Evolutionary conservation across 2,329 filamentous ascomycete genomes (phyloP).

Genomic region (Coniochaeta prunicola): DNA sequence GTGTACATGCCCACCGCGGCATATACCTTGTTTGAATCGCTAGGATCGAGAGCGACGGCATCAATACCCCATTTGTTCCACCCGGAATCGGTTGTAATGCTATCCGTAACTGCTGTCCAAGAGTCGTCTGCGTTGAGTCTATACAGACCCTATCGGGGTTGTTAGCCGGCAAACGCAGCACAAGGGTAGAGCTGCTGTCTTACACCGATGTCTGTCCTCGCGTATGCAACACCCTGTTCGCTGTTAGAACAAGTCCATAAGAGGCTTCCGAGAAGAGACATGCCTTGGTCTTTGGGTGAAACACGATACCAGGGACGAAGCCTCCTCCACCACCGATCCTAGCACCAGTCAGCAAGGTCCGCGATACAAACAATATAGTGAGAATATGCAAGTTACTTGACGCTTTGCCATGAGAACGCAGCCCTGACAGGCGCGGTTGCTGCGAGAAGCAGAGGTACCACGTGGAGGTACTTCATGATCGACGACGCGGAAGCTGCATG

Average conservation of each 20-base stretch:
- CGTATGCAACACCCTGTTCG: constrained; percentile 42
- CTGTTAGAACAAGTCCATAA: background rate
- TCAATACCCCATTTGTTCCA: constrained; percentile 53
- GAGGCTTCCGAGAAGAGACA: no score
- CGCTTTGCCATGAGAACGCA: constrained; percentile 21
- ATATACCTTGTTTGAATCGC: constrained; percentile 43
- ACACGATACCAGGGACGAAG: constrained; percentile 49
- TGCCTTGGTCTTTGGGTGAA: constrained; percentile 35
- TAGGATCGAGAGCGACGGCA: constrained; percentile 47
- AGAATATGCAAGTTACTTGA: constrained; percentile 8
- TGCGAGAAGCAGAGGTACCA: constrained; percentile 16
- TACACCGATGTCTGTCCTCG: constrained; percentile 46
- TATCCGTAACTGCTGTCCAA: constrained; percentile 47
- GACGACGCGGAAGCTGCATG: background rate
- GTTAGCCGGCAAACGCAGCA: background rate
- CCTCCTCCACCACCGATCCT: constrained; percentile 48
- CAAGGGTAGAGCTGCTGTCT: background rate
- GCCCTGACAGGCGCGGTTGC: constrained; percentile 15
- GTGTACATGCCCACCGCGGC: constrained; percentile 51
- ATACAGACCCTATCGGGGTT: constrained; percentile 34
- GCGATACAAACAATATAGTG: background rate
- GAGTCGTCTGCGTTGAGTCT: constrained; percentile 46
- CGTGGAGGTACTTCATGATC: constrained; percentile 9
- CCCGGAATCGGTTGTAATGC: constrained; percentile 30
- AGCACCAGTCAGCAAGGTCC: constrained; percentile 10